Conservation (phyloP, 306 rosid species). For the Prunus kanzakura region DNA sequence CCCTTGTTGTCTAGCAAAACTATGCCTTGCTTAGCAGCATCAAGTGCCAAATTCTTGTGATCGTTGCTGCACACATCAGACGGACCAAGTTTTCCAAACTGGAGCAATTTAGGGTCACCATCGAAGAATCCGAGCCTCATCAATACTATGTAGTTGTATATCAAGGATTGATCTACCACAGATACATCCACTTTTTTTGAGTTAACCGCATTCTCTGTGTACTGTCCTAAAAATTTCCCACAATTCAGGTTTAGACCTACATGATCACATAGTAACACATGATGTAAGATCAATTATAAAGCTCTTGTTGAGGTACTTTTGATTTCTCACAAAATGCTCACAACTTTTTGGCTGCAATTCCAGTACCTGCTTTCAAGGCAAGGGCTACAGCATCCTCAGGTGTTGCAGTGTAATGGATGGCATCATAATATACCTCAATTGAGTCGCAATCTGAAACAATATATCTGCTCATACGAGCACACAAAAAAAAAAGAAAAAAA, state of each 20-base stretch:
- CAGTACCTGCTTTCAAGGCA: conserved; percentile 69
- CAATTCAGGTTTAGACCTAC: conserved; percentile 86
- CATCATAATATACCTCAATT: conserved; percentile 49
- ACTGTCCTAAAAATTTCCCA: conserved; percentile 45
- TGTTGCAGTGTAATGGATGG: conserved; percentile 56
- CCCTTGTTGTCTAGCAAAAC: conserved; percentile 60
- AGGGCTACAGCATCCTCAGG: conserved; percentile 88
- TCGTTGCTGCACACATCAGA: conserved; percentile 56
- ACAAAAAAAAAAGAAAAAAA: background rate
- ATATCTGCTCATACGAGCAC: conserved; percentile 35
- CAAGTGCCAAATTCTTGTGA: conserved; percentile 53
- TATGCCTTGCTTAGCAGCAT: conserved; percentile 73
- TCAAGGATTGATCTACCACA: conserved; percentile 63
- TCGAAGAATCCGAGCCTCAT: conserved; percentile 81
- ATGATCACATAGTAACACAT: background rate
- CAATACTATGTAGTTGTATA: conserved; percentile 66
- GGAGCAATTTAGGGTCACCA: conserved; percentile 49
- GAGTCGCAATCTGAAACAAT: conserved; percentile 88
- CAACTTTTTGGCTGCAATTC: background rate
- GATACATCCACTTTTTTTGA: conserved; percentile 52
- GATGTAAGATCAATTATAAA: background rate
- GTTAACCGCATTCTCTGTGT: conserved; percentile 60
- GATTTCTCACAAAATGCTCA: background rate
- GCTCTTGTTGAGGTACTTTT: background rate
- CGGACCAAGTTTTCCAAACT: conserved; percentile 60